Evolutionary conservation across 2,329 filamentous ascomycete species (phyloP).

Genomic region (Nigrospora oryzae): DNA sequence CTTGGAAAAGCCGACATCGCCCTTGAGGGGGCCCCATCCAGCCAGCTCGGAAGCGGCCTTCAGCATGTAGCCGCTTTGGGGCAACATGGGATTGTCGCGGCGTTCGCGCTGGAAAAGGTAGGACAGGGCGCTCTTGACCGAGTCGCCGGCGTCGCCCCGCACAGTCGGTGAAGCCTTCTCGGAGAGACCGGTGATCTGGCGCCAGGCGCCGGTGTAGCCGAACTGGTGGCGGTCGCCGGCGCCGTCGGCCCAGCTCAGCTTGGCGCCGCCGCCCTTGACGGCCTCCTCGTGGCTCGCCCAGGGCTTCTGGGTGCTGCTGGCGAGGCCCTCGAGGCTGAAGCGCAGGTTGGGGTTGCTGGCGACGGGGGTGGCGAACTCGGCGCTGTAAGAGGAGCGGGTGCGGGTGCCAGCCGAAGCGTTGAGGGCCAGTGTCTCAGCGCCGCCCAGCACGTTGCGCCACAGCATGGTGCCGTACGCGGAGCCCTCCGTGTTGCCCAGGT

Average conservation of each 20-base stretch:
- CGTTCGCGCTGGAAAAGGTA: slow-evolving; percentile 75
- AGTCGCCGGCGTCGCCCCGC: slow-evolving; percentile 79
- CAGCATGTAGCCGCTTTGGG: slow-evolving; percentile 71
- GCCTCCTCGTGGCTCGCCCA: slow-evolving; percentile 95
- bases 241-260: slow-evolving; percentile 63
- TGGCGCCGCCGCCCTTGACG: slow-evolving; percentile 67
- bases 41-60: slow-evolving; percentile 78
- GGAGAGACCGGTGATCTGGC: slow-evolving; percentile 75
- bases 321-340: slow-evolving; percentile 70
- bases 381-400: slow-evolving; percentile 85
- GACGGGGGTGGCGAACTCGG: slow-evolving; percentile 74
- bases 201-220: slow-evolving; percentile 75
- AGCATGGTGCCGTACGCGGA: slow-evolving; percentile 84
- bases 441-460: slow-evolving; percentile 88
- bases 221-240: slow-evolving; percentile 66
- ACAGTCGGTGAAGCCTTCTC: slow-evolving; percentile 72
- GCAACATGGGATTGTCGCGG: slow-evolving; percentile 78
- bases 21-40: slow-evolving; percentile 72
- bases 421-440: slow-evolving; percentile 79
- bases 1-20: slow-evolving; percentile 92
- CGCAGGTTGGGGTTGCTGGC: slow-evolving; percentile 76
- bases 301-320: slow-evolving; percentile 77
- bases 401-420: slow-evolving; percentile 85
- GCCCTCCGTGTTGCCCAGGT: slow-evolving; percentile 87
- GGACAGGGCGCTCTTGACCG: slow-evolving; percentile 77